A percentile compares a stretch with the other conserved stretches of the same genome.
These are phyloP conservation scores for Phlyctochytrium bullatum DNA, from an alignment of 192 early-diverging fungal species.

Conservation along the genomic window DNA sequence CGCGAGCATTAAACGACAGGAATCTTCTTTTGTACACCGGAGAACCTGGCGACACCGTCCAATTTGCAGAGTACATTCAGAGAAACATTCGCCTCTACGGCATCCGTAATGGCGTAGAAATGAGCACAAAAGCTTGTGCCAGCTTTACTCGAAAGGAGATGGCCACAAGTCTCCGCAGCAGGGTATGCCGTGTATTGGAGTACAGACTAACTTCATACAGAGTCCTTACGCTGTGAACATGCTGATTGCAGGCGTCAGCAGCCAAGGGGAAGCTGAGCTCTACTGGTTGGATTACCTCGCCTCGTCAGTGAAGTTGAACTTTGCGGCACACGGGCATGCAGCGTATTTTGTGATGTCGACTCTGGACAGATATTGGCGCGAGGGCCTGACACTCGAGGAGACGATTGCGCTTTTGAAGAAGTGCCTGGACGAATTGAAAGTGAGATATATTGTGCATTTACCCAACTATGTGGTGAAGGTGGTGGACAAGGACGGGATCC, in stretches of 20 bases:
- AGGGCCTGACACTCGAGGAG: slow-evolving; percentile 79
- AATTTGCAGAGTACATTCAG: slow-evolving; percentile 96
- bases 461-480: slow-evolving; percentile 83
- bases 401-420: slow-evolving; percentile 77
- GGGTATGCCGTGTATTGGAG: slow-evolving; percentile 31
- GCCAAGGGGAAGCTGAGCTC: slow-evolving; percentile 66
- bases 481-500: slow-evolving; percentile 81
- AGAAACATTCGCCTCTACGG: slow-evolving; percentile 87
- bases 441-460: slow-evolving; percentile 82
- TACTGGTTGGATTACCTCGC: slow-evolving; percentile 94
- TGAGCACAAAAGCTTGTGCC: slow-evolving; percentile 75
- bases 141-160: slow-evolving; percentile 83
- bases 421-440: slow-evolving; percentile 81
- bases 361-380: slow-evolving; percentile 88
- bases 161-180: slow-evolving; percentile 78
- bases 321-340: slow-evolving; percentile 89
- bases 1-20: slow-evolving; percentile 75
- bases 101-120: slow-evolving; percentile 80
- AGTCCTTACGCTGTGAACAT: slow-evolving; percentile 87
- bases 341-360: slow-evolving; percentile 87
- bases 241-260: slow-evolving; percentile 82
- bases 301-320: slow-evolving; percentile 72
- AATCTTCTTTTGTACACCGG: slow-evolving; percentile 84
- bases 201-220: slow-evolving; percentile 34
- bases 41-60: slow-evolving; percentile 87